Percentiles rank a stretch among this genome's conserved stretches.
phyloP scores from a whole-genome alignment of 129 eudicot species.

The Flaveria linearis region DNA sequence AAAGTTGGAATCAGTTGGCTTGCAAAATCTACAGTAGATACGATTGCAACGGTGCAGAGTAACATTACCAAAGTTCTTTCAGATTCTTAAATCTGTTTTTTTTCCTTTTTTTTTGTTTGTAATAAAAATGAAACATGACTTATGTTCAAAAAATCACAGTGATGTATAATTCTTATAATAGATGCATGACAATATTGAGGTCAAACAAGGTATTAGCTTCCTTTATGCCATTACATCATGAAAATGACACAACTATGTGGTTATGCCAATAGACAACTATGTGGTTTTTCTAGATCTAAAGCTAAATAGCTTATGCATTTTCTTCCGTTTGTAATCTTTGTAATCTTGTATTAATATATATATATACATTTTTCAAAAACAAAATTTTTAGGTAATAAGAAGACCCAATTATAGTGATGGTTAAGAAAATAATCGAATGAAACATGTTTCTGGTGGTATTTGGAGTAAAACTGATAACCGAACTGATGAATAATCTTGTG shows the following conservation, averaged over 20 bases:
- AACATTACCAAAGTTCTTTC: slow-evolving; percentile 60
- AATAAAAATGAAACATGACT: slow-evolving; percentile 13
- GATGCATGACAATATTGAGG: neutral
- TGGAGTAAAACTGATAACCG: too few relatives aligned
- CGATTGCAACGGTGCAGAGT: slow-evolving; percentile 68
- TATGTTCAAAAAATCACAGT: slow-evolving; percentile 20
- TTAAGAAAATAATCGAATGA: too few relatives aligned
- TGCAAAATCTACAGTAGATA: slow-evolving; percentile 76
- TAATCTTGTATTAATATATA: neutral
- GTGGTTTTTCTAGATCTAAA: neutral
- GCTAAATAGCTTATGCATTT: neutral
- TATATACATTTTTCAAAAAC: too few relatives aligned
- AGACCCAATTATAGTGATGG: too few relatives aligned
- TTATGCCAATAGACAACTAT: neutral
- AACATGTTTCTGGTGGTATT: too few relatives aligned
- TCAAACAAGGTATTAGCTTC: slow-evolving; percentile 7
- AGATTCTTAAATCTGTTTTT: slow-evolving; percentile 2
- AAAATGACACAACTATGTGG: neutral
- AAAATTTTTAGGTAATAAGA: too few relatives aligned
- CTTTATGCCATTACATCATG: neutral
- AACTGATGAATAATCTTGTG: too few relatives aligned
- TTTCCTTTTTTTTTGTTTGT: neutral
- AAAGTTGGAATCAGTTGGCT: slow-evolving; percentile 98
- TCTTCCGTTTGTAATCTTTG: neutral
- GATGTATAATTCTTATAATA: neutral